Evolutionary conservation across 2,329 filamentous ascomycete genomes (phyloP).

Genomic region (Aspergillus nomiae): DNA sequence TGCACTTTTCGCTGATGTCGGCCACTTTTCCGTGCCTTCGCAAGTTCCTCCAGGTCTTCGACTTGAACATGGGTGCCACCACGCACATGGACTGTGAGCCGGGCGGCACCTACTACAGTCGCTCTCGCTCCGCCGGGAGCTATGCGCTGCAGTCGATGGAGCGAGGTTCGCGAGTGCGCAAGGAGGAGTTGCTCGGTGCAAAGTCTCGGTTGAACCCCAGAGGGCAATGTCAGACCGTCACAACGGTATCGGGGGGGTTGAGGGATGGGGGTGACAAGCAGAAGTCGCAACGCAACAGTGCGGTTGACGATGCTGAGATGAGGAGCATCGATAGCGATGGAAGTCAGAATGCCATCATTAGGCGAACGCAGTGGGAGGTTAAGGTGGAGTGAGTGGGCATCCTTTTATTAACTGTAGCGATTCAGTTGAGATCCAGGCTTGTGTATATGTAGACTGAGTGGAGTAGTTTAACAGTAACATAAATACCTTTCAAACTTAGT

Average conservation of each 20-base stretch:
- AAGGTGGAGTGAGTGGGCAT: not conserved
- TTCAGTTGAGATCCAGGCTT: not conserved
- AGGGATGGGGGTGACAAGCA: not conserved
- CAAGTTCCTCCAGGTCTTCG: slow-evolving; percentile 2
- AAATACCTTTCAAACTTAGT: too few relatives aligned
- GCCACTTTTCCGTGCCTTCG: slow-evolving; percentile 3
- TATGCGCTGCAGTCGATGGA: not conserved
- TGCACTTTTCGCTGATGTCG: slow-evolving; percentile 5
- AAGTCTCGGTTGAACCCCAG: not conserved
- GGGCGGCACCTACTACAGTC: not conserved
- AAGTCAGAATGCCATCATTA: slow-evolving; percentile 1
- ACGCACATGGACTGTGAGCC: not conserved
- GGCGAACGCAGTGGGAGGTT: slow-evolving; percentile 2
- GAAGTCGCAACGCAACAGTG: not conserved
- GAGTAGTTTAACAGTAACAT: too few relatives aligned
- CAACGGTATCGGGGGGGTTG: not conserved
- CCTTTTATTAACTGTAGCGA: too few relatives aligned
- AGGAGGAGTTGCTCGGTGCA: not conserved
- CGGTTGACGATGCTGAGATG: not conserved
- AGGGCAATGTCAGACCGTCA: not conserved
- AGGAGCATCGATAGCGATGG: slow-evolving; percentile 1
- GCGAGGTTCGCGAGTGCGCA: not conserved
- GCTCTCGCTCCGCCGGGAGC: not conserved
- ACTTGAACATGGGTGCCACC: slow-evolving; percentile 2
- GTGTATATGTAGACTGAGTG: not conserved